A percentile compares a stretch with the other conserved stretches of the same genome.
Evolutionary conservation across 495 filamentous ascomycete species (phyloP).

Genomic region (Bacidia gigantensis): DNA sequence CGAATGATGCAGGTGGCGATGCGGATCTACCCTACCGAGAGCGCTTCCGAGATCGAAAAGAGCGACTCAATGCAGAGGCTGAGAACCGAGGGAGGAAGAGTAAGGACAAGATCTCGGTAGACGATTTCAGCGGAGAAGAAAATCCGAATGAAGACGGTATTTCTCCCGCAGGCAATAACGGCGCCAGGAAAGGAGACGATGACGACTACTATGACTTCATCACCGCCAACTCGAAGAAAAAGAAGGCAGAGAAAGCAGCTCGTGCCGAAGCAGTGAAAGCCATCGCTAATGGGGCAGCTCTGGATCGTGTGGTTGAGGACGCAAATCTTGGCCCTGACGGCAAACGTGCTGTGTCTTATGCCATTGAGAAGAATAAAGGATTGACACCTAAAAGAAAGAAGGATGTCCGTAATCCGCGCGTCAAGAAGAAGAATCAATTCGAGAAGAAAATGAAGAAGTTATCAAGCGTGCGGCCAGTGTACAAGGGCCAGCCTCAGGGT

Average conservation of each 20-base stretch:
- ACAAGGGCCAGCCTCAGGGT: constrained; percentile 73
- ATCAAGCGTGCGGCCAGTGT: constrained; percentile 64
- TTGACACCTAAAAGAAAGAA: constrained; percentile 80
- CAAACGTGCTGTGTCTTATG: constrained; percentile 78
- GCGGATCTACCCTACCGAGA: constrained; percentile 84
- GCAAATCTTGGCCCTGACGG: constrained; percentile 56
- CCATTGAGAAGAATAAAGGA: constrained; percentile 95
- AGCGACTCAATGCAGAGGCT: constrained; percentile 72
- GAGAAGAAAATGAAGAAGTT: constrained; percentile 94
- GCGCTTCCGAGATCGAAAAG: constrained; percentile 68
- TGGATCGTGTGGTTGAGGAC: constrained; percentile 41
- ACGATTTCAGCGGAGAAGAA: constrained; percentile 50
- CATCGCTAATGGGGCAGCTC: constrained; percentile 41
- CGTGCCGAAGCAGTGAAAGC: constrained; percentile 35
- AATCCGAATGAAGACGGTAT: constrained; percentile 38
- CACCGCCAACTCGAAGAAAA: constrained; percentile 47
- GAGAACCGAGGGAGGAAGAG: constrained; percentile 62
- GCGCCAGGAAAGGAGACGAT: constrained; percentile 27
- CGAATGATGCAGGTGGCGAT: constrained; percentile 78
- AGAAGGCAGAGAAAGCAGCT: constrained; percentile 64
- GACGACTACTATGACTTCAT: constrained; percentile 83
- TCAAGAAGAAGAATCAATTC: constrained; percentile 94
- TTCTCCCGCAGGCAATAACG: constrained; percentile 14
- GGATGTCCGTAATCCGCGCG: constrained; percentile 82
- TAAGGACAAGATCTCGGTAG: constrained; percentile 35